phyloP scores from a whole-genome alignment of 2,329 filamentous ascomycete species.

The Epichloe coenophiala region DNA sequence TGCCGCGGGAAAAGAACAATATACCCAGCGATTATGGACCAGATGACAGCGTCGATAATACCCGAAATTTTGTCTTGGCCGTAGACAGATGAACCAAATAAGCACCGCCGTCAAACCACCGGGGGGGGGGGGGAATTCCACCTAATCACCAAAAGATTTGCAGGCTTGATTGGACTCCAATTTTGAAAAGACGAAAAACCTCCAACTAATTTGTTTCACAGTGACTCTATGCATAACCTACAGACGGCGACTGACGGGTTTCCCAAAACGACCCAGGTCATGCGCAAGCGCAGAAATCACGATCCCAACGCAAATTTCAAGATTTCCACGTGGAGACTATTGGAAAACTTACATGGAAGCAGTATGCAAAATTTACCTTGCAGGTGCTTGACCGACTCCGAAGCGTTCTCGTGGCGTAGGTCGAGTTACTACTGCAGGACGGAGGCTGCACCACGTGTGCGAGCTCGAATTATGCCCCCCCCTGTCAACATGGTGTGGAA shows the following conservation, averaged over 20 bases:
- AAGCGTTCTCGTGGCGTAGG: neutral
- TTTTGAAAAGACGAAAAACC: too few relatives aligned
- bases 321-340: neutral
- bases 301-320: neutral
- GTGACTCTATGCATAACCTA: neutral
- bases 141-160: too few relatives aligned
- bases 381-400: neutral
- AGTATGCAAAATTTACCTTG: neutral
- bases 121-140: too few relatives aligned
- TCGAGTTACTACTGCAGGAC: neutral
- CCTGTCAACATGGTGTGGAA: neutral
- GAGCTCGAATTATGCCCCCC: neutral
- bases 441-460: neutral
- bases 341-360: neutral
- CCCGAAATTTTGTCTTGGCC: neutral
- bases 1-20: neutral
- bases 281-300: neutral
- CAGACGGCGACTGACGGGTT: neutral
- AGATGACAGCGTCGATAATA: neutral
- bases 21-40: neutral
- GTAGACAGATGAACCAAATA: too few relatives aligned
- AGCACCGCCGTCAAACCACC: too few relatives aligned
- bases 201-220: neutral
- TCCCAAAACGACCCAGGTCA: neutral
- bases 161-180: too few relatives aligned